Conservation (phyloP, 2,329 filamentous ascomycete genomes). For the Fusarium sp. region DNA sequence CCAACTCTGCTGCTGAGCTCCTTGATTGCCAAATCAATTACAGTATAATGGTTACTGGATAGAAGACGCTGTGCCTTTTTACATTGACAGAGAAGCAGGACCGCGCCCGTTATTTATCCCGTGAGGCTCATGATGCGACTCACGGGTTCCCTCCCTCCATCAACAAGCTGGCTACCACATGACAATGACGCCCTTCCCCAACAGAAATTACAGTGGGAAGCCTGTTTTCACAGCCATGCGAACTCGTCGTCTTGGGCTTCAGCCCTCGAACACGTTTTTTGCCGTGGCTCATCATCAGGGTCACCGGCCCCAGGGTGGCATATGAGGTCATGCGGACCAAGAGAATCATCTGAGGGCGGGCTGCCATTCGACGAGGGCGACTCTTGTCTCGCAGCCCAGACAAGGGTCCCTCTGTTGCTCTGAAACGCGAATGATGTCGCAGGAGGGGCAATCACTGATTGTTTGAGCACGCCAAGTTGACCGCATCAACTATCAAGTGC, state of each 20-base stretch:
- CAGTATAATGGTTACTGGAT: conserved; percentile 8
- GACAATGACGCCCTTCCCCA: conserved; percentile 41
- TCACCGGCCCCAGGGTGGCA: conserved; percentile 28
- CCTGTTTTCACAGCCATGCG: conserved; percentile 37
- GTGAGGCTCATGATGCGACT: conserved; percentile 15
- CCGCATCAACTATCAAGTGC: conserved; percentile 17
- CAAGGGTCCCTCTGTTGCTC: conserved; percentile 24
- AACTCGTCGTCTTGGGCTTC: conserved; percentile 23
- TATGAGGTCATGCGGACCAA: conserved; percentile 48
- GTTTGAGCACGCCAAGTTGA: conserved; percentile 7
- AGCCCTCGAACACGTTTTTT: conserved; percentile 31
- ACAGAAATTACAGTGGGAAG: conserved; percentile 28
- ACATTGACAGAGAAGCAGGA: conserved; percentile 12
- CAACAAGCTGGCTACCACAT: conserved; percentile 31
- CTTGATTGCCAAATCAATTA: neutral
- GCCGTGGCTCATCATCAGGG: conserved; percentile 31
- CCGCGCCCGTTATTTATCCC: conserved; percentile 42
- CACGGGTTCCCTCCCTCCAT: conserved; percentile 16
- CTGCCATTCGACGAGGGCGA: conserved; percentile 27
- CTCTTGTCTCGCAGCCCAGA: conserved; percentile 5
- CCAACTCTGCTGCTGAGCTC: conserved; percentile 2
- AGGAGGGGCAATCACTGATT: conserved; percentile 29
- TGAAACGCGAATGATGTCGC: conserved; percentile 46
- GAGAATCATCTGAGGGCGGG: conserved; percentile 27
- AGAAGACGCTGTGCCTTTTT: neutral